phyloP scores from a whole-genome alignment of 2,329 filamentous ascomycete genomes.

The Niveomyces coronatus region DNA sequence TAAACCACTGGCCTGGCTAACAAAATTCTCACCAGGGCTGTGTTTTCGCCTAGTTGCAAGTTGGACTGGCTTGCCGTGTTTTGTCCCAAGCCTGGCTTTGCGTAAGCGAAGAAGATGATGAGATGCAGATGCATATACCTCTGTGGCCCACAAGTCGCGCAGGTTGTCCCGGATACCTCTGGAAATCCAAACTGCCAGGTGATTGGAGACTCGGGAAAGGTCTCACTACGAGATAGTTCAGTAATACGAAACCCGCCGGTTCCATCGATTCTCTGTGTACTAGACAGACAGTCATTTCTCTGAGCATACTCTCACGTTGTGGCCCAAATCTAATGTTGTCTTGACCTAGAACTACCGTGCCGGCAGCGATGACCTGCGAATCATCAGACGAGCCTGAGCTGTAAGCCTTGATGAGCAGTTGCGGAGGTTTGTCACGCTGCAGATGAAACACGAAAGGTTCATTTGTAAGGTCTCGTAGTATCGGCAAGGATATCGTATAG shows the following conservation, averaged over 20 bases:
- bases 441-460: conserved; percentile 15
- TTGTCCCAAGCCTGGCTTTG: neutral
- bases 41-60: neutral
- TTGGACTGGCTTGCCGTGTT: neutral
- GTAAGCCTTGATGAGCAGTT: conserved; percentile 15
- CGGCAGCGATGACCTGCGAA: conserved; percentile 16
- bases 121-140: conserved; percentile 14
- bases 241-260: conserved; percentile 22
- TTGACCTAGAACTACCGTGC: conserved; percentile 17
- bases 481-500: conserved; percentile 12
- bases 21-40: neutral
- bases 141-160: conserved; percentile 22
- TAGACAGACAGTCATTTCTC: conserved; percentile 21
- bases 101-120: neutral
- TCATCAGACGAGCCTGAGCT: conserved; percentile 2
- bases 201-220: neutral
- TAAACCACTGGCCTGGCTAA: too few relatives aligned
- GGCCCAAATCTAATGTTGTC: conserved; percentile 17
- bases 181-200: neutral
- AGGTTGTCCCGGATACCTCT: neutral
- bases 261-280: conserved; percentile 18
- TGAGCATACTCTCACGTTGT: conserved; percentile 21
- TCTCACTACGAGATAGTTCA: conserved; percentile 21
- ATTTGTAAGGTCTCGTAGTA: conserved; percentile 16
- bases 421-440: conserved; percentile 6